phyloP scores from a whole-genome alignment of 1,139 yeast species.

The Candida pseudocylindracea region DNA sequence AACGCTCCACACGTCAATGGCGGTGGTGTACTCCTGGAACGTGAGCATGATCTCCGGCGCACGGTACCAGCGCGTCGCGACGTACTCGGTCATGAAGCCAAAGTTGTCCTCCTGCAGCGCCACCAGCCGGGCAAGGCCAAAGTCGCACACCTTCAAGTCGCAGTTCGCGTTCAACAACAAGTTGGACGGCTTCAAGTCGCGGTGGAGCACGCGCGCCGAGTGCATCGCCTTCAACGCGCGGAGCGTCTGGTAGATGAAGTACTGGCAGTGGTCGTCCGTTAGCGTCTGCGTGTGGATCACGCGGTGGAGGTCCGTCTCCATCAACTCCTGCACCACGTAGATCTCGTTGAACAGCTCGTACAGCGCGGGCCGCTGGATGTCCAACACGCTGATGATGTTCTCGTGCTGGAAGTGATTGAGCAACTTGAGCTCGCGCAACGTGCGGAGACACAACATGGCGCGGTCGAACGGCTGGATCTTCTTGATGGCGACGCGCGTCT shows the following conservation, averaged over 20 bases:
- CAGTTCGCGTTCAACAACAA: slow-evolving; percentile 13
- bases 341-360: slow-evolving; percentile 40
- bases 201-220: slow-evolving; percentile 24
- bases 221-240: slow-evolving; percentile 44
- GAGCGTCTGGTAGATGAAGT: slow-evolving; percentile 40
- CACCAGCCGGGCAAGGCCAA: slow-evolving; percentile 19
- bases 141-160: slow-evolving; percentile 26
- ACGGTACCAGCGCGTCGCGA: slow-evolving; percentile 64
- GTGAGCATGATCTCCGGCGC: slow-evolving; percentile 66
- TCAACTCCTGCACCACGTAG: slow-evolving; percentile 45
- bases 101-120: slow-evolving; percentile 11
- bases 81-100: slow-evolving; percentile 41
- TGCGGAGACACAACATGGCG: slow-evolving; percentile 73
- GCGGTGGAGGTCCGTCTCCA: slow-evolving; percentile 46
- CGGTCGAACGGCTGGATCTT: slow-evolving; percentile 81
- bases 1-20: slow-evolving; percentile 62
- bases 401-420: slow-evolving; percentile 80
- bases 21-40: slow-evolving; percentile 44
- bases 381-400: slow-evolving; percentile 71
- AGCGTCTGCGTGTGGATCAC: slow-evolving; percentile 30
- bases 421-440: slow-evolving; percentile 70
- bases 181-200: slow-evolving; percentile 18
- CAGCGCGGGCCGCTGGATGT: slow-evolving; percentile 57
- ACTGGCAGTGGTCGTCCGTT: slow-evolving; percentile 45
- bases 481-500: slow-evolving; percentile 66